Evolutionary conservation across 306 rosid genomes (phyloP).

Genomic region (Prunus campanulata): DNA sequence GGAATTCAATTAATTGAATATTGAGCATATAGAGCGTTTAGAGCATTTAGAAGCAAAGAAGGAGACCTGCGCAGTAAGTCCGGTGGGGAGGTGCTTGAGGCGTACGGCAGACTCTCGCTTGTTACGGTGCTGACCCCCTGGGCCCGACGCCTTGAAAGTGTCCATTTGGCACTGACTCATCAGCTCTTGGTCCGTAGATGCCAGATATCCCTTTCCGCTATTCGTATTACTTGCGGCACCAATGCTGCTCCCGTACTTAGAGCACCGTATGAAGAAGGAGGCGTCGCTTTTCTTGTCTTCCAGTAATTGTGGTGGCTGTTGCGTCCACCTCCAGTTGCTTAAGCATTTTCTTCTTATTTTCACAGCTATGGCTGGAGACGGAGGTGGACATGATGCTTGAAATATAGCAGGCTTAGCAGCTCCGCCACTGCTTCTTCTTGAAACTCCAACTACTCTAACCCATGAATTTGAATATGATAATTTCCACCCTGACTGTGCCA

Average conservation of each 20-base stretch:
- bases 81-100: conserved; percentile 82
- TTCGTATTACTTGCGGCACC: background rate
- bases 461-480: conserved; percentile 2
- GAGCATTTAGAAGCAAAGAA: background rate
- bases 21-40: no score
- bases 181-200: conserved; percentile 69
- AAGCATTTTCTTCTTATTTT: background rate
- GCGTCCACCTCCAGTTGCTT: conserved; percentile 19
- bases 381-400: background rate
- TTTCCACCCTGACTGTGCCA: conserved; percentile 1
- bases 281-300: conserved; percentile 2
- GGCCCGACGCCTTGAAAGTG: conserved; percentile 77
- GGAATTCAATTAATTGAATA: background rate
- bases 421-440: background rate
- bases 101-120: conserved; percentile 91
- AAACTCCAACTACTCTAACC: conserved; percentile 14
- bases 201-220: conserved; percentile 44
- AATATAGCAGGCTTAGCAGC: background rate
- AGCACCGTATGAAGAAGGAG: conserved; percentile 21
- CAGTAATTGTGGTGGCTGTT: conserved; percentile 1
- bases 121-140: conserved; percentile 98
- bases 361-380: conserved; percentile 1
- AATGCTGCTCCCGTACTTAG: conserved; percentile 6
- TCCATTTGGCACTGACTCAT: conserved; percentile 73
- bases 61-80: conserved; percentile 57